Base-by-base conservation (phyloP, 192 early-diverging fungal genomes). In the Linnemannia schmuckeri region DNA sequence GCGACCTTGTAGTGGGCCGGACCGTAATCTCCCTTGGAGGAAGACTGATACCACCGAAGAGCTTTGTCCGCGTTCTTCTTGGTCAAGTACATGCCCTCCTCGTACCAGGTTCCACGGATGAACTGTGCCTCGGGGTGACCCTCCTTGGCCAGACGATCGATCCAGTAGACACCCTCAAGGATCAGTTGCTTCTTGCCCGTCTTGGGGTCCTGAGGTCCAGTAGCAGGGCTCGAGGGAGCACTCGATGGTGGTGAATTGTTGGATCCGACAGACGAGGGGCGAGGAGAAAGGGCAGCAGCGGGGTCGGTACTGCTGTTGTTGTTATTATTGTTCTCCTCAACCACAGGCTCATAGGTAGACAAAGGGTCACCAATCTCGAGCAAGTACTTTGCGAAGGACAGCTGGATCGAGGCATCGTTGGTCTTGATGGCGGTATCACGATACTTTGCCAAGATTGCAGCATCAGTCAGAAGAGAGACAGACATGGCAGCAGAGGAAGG, bases 401-500 rank as follows among this genome's bases (percentile, higher is more conserved):
- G 71, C 90, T 97, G 95, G 55, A 93, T 92, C 35, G 92, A 87
- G 33, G 91, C 88, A 86, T 96, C 94, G 79, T 94, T 93, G 46
- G 95, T 95, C 83, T 95, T 95, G 82, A 91, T 93, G 17, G 95
- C 96, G 66, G 93, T 93, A 61, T 96, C 93, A 9, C 96, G 94
- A 81, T 95, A 96, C 79, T 92, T 94, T 73, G 93, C 92, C 54
- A 95, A 83, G 20, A 86, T 66, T n/a, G 79, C 75, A 15, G 84
- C 79, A 74, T 86, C 84, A 1, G 84, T 81, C 17, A 85, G 70
- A 12, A 86, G 70, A 2, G 84, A 86, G 70, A 86, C 61, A 35
- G 84, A 86, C 44, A 79, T 86, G 27, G 73, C 77, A 18, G 72
- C 69, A n/a, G 74, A 73, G 8, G 70, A 54, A n/a, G 70, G 77